Conservation (phyloP, 257 asterid genomes). For the Jacaranda copaia region DNA sequence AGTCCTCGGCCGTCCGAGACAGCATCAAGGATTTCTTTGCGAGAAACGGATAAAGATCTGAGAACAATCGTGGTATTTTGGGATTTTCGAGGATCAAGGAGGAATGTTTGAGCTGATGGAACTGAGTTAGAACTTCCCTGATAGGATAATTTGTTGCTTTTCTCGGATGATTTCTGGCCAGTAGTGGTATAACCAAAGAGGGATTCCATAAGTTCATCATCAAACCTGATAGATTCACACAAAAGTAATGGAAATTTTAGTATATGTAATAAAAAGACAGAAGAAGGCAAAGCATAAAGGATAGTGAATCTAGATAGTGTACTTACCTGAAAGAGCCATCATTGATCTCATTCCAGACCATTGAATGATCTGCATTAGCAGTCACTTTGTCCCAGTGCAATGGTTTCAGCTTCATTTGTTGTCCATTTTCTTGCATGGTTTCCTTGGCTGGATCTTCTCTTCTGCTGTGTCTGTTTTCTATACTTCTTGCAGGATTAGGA, state of each 20-base stretch:
- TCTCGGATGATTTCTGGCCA: conserved; percentile 45
- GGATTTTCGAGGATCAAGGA: conserved; percentile 80
- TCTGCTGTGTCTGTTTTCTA: conserved; percentile 31
- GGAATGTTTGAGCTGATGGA: conserved; percentile 54
- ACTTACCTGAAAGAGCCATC: conserved; percentile 84
- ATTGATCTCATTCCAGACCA: conserved; percentile 88
- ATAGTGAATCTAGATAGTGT: neutral
- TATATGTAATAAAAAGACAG: neutral
- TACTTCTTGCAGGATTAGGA: conserved; percentile 50
- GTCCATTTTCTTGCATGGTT: conserved; percentile 36
- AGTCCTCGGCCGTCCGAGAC: conserved; percentile 73
- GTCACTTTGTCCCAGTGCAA: conserved; percentile 91
- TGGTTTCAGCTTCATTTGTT: conserved; percentile 67
- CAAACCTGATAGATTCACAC: conserved; percentile 56
- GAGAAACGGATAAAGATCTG: conserved; percentile 67
- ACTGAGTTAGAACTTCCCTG: conserved; percentile 45
- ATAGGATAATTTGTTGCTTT: conserved; percentile 34
- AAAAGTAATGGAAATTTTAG: neutral
- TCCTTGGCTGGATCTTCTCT: conserved; percentile 34
- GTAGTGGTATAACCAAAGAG: conserved; percentile 67
- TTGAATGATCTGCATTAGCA: conserved; percentile 76
- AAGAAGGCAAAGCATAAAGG: neutral
- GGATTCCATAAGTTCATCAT: conserved; percentile 74
- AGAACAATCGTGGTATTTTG: conserved; percentile 84
- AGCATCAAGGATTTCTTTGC: conserved; percentile 68